Base-by-base conservation (phyloP, 2,329 filamentous ascomycete genomes). In the Capronia coronata region DNA sequence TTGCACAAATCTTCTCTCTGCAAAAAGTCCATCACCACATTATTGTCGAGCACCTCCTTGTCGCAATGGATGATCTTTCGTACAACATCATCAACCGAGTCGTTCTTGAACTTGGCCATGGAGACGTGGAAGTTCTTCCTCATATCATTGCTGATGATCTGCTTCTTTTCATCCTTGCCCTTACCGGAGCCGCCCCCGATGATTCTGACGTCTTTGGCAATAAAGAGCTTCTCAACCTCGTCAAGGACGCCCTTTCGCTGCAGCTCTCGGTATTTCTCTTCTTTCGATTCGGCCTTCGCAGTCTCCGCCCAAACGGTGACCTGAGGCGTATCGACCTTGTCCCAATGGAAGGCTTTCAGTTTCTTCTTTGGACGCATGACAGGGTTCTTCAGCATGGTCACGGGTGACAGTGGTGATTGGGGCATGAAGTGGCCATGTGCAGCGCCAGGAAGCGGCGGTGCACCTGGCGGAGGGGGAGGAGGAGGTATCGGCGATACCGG, bases 261-360 rank as follows among this genome's bases (percentile, higher is more conserved):
- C 52, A 98, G 78, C 63, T 97, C 93, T 32, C 85, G 82, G 65
- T 97, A 97, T 68, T 96, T 96, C 70, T 95, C 87, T 71, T 98
- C 93, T 64, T 90, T 87, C 54, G 86, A 86, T 65, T 94, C 84
- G 3, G 83, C 80, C n/a, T 87, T 94, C 3, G 87, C 85, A 23
- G 86, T 80, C 67, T 94, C 88, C 27, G 89, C 90, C 91, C 91
- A 97, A 61, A 96, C 87, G 46, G 91, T 96, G 43, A 88, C 86
- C 65, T 93, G 82, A 18, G 89, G 87, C 46, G 86, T 80, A 68
- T 98, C 93, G 47, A 98, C 88, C 75, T 97, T 97, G 71, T 98
- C 93, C 91, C 93, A 97, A 72, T 98, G 93, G 60, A 98, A 77
- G 51, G 91, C 91, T 80, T 98, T 98, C 68, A 98, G 87, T 76